Evolutionary conservation across 2,329 filamentous ascomycete genomes (phyloP).

Genomic region (Botrytis elliptica): DNA sequence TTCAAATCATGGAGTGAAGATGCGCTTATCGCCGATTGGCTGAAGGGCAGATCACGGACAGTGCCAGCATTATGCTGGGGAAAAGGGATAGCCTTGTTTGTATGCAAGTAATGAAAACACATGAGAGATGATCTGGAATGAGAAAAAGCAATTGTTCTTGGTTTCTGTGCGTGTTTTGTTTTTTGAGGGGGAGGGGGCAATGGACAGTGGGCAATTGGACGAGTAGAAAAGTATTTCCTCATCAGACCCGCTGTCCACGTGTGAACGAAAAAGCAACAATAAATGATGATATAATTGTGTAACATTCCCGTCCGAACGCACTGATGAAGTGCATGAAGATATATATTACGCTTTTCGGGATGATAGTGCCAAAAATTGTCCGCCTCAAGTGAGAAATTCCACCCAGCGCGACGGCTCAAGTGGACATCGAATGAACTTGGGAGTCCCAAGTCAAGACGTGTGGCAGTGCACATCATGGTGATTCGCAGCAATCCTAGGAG

Average conservation of each 20-base stretch:
- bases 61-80: neutral
- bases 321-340: constrained; percentile 4
- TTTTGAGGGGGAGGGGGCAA: neutral
- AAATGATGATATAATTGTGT: neutral
- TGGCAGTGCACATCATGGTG: neutral
- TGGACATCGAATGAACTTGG: constrained; percentile 1
- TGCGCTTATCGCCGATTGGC: neutral
- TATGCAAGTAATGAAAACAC: neutral
- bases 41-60: neutral
- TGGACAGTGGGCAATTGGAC: neutral
- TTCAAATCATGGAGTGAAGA: neutral
- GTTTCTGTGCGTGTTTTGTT: neutral
- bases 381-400: neutral
- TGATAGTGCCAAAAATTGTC: neutral
- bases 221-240: neutral
- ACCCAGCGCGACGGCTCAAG: neutral
- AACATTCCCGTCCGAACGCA: neutral
- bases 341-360: neutral
- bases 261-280: neutral
- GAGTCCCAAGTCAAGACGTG: neutral
- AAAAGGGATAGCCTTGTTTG: neutral
- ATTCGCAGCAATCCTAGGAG: neutral
- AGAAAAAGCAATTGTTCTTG: neutral
- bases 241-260: neutral
- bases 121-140: neutral